Base-by-base conservation (phyloP, 495 filamentous ascomycete species). In the Mytilinidion resinicola region DNA sequence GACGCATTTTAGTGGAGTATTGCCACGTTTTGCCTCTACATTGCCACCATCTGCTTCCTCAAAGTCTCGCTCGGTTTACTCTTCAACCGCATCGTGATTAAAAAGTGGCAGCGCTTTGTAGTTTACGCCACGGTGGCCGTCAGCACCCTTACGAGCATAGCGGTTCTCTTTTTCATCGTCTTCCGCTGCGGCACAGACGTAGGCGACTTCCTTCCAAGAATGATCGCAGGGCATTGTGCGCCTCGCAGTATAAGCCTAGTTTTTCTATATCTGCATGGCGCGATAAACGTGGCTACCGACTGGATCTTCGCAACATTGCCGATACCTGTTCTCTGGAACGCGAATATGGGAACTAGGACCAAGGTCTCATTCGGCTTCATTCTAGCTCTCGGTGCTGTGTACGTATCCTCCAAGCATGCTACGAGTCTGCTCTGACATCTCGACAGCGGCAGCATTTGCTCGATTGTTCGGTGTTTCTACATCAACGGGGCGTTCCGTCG, bases 11-110 rank as follows among this genome's bases (percentile, higher is more conserved):
- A 70, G 68, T 70, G 59, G 48, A 39, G 54, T 3, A 56, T 72
- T n/a, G 57, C 61, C 34, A 37, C 55, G 12, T 59, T 67, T 17
- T 51, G 55, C 4, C 57, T 63, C 17, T 71, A 72, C 51, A 49
- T 68, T 19, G 21, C 53, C 2, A 67, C 67, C 25, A 59, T 65
- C 20, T 56, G 69, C 33, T 39, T 66, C 11, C 36, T 73, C 15
- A 73, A 73, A 46, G 62, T 72, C 41, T 67, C 70, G 1, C 54
- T 73, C 20, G 70, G 63, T 11, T 58, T 72, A 12, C 69, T 72
- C 60, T 67, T 70, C 43, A 53, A 69, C 4, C 65, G 70, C 4
- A 63, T 73, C 12, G 54, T 71, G 9, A 53, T 70, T n/a, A 61
- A 56, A 33, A 39, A 2, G 20, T 72, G 64, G 66, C 70, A 73